These are phyloP conservation scores for Beauveria scarabaeidicola DNA, from an alignment of 2,329 filamentous ascomycete species.

Conservation along the genomic window DNA sequence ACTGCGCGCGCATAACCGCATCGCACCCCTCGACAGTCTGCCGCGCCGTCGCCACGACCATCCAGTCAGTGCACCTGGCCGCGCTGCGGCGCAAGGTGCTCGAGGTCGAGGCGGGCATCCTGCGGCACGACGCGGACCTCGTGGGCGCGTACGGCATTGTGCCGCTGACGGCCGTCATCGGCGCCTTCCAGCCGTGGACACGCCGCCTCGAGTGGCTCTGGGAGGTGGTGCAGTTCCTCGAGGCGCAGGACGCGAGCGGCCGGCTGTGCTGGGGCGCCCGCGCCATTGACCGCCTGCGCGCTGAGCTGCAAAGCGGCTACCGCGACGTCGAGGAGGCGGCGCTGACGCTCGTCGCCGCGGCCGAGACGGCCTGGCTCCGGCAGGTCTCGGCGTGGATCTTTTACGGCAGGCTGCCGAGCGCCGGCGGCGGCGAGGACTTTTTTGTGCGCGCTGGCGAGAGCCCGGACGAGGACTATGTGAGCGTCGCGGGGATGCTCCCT, in stretches of 20 bases:
- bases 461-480: constrained; percentile 44
- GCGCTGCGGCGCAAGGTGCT: constrained; percentile 78
- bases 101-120: constrained; percentile 70
- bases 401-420: constrained; percentile 72
- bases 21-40: constrained; percentile 75
- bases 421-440: constrained; percentile 73
- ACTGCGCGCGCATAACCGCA: constrained; percentile 58
- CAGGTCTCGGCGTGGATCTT: constrained; percentile 86
- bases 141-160: constrained; percentile 93
- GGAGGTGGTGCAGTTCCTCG: constrained; percentile 62
- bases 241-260: constrained; percentile 28
- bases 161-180: constrained; percentile 74
- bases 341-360: constrained; percentile 61
- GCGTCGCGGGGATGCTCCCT: constrained; percentile 57
- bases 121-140: constrained; percentile 65
- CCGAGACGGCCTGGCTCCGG: constrained; percentile 85
- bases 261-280: constrained; percentile 55
- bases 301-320: constrained; percentile 79
- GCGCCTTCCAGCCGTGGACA: constrained; percentile 81
- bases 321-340: constrained; percentile 74
- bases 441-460: constrained; percentile 56
- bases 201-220: constrained; percentile 80
- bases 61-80: constrained; percentile 65
- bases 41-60: constrained; percentile 73
- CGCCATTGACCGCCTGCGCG: constrained; percentile 68